Conservation (phyloP, 2,329 filamentous ascomycete genomes). For the Botrytis galanthina region DNA sequence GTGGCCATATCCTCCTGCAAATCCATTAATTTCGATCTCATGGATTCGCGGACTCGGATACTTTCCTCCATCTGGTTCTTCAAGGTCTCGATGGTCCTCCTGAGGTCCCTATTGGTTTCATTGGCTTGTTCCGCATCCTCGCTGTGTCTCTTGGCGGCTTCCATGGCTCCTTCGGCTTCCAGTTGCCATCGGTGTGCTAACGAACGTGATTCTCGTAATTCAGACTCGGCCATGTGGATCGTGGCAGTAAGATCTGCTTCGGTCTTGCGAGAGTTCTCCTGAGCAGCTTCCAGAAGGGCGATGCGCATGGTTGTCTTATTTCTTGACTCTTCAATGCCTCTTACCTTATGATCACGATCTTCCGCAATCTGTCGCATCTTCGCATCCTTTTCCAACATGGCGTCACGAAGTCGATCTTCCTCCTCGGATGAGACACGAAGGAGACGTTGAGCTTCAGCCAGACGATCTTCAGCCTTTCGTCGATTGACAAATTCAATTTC, state of each 20-base stretch:
- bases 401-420: slow-evolving; percentile 64
- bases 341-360: slow-evolving; percentile 67
- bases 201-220: slow-evolving; percentile 54
- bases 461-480: slow-evolving; percentile 67
- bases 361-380: slow-evolving; percentile 66
- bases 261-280: slow-evolving; percentile 54
- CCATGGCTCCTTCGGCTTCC: slow-evolving; percentile 59
- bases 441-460: slow-evolving; percentile 69
- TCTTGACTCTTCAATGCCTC: slow-evolving; percentile 54
- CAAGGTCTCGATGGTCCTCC: slow-evolving; percentile 69
- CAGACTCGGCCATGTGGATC: slow-evolving; percentile 52
- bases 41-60: slow-evolving; percentile 76
- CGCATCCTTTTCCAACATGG: slow-evolving; percentile 65
- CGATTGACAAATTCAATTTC: slow-evolving; percentile 64
- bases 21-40: slow-evolving; percentile 79
- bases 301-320: slow-evolving; percentile 60
- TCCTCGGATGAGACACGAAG: slow-evolving; percentile 70
- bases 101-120: slow-evolving; percentile 68
- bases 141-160: slow-evolving; percentile 64
- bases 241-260: slow-evolving; percentile 56
- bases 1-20: slow-evolving; percentile 84
- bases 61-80: slow-evolving; percentile 82
- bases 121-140: slow-evolving; percentile 56
- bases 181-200: slow-evolving; percentile 60
- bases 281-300: slow-evolving; percentile 66